Base-by-base conservation (phyloP, 2,329 filamentous ascomycete genomes). In the Fusarium coicis region DNA sequence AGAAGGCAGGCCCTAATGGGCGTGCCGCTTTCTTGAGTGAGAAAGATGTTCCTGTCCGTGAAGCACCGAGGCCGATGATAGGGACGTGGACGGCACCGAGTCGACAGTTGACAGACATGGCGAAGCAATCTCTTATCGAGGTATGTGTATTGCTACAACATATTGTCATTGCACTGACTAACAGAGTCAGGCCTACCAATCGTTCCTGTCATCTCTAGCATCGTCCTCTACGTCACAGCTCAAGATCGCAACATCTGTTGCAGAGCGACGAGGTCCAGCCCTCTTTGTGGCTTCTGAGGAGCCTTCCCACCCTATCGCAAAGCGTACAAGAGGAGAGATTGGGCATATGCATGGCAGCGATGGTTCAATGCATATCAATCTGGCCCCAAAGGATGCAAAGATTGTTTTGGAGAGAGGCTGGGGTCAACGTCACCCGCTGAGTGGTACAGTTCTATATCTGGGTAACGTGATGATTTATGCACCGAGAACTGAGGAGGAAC, bases 381-480 rank as follows among this genome's bases (percentile, higher is more conserved):
- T 73, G 28, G 42, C 70, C 1, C 70, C 70, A 10, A 67, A 60
- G 40, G 70, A 73, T 46, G 70, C 71, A 4, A 73, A 61, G 39
- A 19, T 74, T 42, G 63, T 68, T n/a, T 28, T 68, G 8, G 65
- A 74, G 30, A 62, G 43, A 43, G 67, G 71, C 5, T 73, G 70
- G 66, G 70, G 70, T 12, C 61, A 73, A n/a, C 47, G 71, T 14
- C 71, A 74, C 47, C 70, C 71, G 4, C 26, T 73, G 23, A 62
- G 57, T 15, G 70, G 70, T 9, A 64, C 58, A 23, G 52, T 63
- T 34, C 26, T 73, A 39, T 73, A 73, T n/a, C 6, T 71, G 26
- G 71, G 71, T 14, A 44, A 71, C 21, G 18, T 68, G 34, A 74
- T 72, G 71, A 30, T 68, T n/a, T 73, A 73, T 44, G 70, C 71